A percentile compares a stretch with the other conserved stretches of the same genome.
These are phyloP conservation scores for Chytriomyces sp. DNA, from an alignment of 192 early-diverging fungal species.

Conservation along the genomic window DNA sequence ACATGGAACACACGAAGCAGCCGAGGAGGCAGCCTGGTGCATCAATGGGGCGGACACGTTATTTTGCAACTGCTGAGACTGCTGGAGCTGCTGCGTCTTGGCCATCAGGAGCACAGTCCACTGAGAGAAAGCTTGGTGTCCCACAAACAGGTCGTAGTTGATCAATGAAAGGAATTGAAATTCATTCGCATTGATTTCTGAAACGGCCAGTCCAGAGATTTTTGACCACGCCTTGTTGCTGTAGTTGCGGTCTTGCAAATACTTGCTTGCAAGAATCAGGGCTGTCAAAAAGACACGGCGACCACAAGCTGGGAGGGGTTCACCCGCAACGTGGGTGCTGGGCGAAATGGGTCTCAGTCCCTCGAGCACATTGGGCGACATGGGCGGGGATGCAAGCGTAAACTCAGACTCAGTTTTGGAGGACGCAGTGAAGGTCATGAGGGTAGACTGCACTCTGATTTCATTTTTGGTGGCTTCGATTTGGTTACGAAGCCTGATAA, in stretches of 20 bases:
- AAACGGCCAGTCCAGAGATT: slow-evolving; percentile 75
- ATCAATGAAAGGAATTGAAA: slow-evolving; percentile 76
- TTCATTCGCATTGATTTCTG: slow-evolving; percentile 83
- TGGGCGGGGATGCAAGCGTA: slow-evolving; percentile 2
- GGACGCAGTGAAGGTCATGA: neutral
- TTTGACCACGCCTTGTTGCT: slow-evolving; percentile 76
- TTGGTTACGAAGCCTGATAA: slow-evolving; percentile 61
- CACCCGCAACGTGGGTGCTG: slow-evolving; percentile 59
- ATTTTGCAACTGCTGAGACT: slow-evolving; percentile 15
- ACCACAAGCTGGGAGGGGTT: slow-evolving; percentile 55
- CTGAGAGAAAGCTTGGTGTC: slow-evolving; percentile 59
- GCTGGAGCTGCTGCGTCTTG: slow-evolving; percentile 27
- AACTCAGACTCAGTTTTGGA: neutral
- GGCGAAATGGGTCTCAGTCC: neutral
- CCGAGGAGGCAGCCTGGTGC: slow-evolving; percentile 23
- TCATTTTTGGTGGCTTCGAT: slow-evolving; percentile 29
- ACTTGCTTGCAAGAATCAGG: slow-evolving; percentile 72
- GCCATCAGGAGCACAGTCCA: slow-evolving; percentile 56
- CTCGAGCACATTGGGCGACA: neutral
- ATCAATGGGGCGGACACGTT: neutral
- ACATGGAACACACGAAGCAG: slow-evolving; percentile 12
- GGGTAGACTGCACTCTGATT: neutral
- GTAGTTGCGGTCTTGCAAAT: slow-evolving; percentile 71
- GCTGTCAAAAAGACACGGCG: slow-evolving; percentile 71
- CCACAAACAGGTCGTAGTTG: slow-evolving; percentile 75